Conservation (phyloP, 805 yeast species). For the Candida berthetii region DNA sequence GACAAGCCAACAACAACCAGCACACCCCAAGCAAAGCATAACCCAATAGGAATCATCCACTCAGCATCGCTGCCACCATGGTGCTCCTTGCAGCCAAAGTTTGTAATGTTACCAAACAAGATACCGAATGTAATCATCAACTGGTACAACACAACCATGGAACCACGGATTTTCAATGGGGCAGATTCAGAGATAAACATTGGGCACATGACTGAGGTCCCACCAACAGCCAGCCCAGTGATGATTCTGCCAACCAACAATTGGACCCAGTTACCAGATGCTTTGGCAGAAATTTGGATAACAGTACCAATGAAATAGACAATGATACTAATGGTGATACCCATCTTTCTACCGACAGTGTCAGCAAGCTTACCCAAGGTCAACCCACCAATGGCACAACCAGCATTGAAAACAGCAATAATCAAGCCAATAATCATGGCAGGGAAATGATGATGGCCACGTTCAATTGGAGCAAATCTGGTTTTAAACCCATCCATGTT, state of each 20-base stretch:
- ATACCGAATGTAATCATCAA: conserved; percentile 68
- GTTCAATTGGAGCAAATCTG: conserved; percentile 42
- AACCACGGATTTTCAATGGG: conserved; percentile 64
- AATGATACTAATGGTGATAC: conserved; percentile 45
- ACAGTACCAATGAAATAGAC: conserved; percentile 57
- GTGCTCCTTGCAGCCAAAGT: conserved; percentile 45
- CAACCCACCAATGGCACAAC: conserved; percentile 68
- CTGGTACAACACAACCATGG: conserved; percentile 67
- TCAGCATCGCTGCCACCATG: conserved; percentile 42
- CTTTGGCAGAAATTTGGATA: conserved; percentile 47
- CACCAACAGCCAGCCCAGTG: conserved; percentile 76
- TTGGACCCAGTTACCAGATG: conserved; percentile 47
- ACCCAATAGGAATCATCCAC: conserved; percentile 65
- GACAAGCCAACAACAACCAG: conserved; percentile 37
- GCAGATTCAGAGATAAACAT: conserved; percentile 65
- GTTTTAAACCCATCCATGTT: conserved; percentile 50
- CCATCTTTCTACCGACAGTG: conserved; percentile 51
- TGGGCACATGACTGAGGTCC: conserved; percentile 70
- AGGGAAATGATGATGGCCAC: conserved; percentile 36
- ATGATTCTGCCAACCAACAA: conserved; percentile 57
- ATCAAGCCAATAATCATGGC: conserved; percentile 45
- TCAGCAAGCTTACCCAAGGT: conserved; percentile 52
- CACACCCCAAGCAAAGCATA: conserved; percentile 35
- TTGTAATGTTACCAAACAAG: conserved; percentile 62
- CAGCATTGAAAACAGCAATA: conserved; percentile 55